Conservation (phyloP, 352 stramenopile species). For the Phytopythium cucurbitacearum region DNA sequence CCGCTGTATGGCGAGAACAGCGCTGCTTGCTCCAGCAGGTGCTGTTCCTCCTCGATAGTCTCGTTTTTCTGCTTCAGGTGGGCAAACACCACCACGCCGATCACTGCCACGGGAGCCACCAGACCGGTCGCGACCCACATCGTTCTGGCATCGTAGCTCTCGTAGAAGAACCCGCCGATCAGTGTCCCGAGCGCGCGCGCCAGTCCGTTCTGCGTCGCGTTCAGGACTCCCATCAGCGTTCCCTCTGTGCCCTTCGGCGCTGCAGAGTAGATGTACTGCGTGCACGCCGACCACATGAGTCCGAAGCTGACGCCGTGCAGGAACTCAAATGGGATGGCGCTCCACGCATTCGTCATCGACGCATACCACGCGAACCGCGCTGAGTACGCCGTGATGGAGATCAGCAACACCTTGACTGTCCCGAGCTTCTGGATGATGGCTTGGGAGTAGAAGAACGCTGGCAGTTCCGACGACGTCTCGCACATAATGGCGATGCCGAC, state of each 20-base stretch:
- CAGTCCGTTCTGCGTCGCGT: constrained; percentile 69
- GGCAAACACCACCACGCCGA: constrained; percentile 52
- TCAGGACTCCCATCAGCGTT: constrained; percentile 76
- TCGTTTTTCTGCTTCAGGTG: constrained; percentile 47
- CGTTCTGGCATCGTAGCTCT: constrained; percentile 48
- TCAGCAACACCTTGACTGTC: constrained; percentile 64
- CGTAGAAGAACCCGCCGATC: constrained; percentile 73
- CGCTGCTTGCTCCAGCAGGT: constrained; percentile 19
- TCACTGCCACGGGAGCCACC: constrained; percentile 55
- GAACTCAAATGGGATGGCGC: constrained; percentile 76
- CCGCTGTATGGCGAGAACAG: constrained; percentile 58
- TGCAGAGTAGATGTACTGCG: constrained; percentile 70
- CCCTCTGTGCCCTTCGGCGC: constrained; percentile 55
- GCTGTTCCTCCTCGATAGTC: constrained; percentile 16
- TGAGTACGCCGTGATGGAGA: constrained; percentile 66
- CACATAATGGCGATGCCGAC: constrained; percentile 79
- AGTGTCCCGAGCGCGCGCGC: constrained; percentile 62
- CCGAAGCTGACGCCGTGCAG: constrained; percentile 73
- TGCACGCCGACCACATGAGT: constrained; percentile 66
- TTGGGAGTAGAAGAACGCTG: constrained; percentile 79
- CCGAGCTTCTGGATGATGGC: constrained; percentile 63
- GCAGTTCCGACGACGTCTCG: constrained; percentile 75
- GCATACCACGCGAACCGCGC: constrained; percentile 69
- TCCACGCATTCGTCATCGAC: constrained; percentile 76
- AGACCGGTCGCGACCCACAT: constrained; percentile 73